Percentiles rank a stretch among this genome's conserved stretches.
These are phyloP conservation scores for Boletus mariae DNA, from an alignment of 1,284 basidiomycete species.

Conservation along the genomic window DNA sequence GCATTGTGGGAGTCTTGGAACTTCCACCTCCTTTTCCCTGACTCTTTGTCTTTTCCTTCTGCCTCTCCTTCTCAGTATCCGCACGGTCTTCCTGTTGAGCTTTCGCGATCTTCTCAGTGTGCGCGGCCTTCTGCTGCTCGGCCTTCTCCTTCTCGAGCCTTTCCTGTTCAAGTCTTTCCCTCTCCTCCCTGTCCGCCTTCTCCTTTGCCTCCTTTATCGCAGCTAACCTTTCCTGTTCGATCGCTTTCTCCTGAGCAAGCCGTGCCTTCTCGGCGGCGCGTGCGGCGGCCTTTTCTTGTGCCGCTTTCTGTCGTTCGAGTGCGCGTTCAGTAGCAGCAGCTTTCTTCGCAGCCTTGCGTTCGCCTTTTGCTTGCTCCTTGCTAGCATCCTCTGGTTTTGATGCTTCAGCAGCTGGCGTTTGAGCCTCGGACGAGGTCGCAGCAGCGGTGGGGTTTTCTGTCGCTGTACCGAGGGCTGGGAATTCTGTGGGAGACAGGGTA, in stretches of 20 bases:
- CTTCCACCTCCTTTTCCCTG: slow-evolving; percentile 34
- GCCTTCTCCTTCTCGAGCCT: slow-evolving; percentile 36
- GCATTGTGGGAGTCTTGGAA: slow-evolving; percentile 21
- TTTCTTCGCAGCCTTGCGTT: slow-evolving; percentile 59
- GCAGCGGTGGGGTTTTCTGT: slow-evolving; percentile 21
- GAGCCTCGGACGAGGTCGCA: slow-evolving; percentile 26
- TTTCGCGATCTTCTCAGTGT: slow-evolving; percentile 33
- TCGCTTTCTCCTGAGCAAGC: slow-evolving; percentile 39
- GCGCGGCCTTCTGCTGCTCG: slow-evolving; percentile 33
- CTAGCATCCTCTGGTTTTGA: slow-evolving; percentile 30
- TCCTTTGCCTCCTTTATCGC: slow-evolving; percentile 40
- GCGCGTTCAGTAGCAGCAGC: slow-evolving; percentile 57
- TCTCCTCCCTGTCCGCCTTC: slow-evolving; percentile 40
- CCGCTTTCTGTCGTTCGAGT: slow-evolving; percentile 50
- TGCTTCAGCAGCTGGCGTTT: slow-evolving; percentile 32
- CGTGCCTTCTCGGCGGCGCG: slow-evolving; percentile 49
- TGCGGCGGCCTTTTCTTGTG: slow-evolving; percentile 50
- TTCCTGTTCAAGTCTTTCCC: slow-evolving; percentile 33
- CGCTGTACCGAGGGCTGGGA: slow-evolving; percentile 52
- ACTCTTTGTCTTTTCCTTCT: slow-evolving; percentile 33
- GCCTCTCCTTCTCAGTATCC: slow-evolving; percentile 33
- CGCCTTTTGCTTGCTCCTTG: slow-evolving; percentile 51
- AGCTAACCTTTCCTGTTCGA: slow-evolving; percentile 39
- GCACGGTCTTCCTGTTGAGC: slow-evolving; percentile 32
- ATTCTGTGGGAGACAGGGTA: slow-evolving; percentile 65